Percentiles rank a stretch among this genome's conserved stretches.
Evolutionary conservation across 129 eudicot species (phyloP).

Genomic region (Helianthus tuberosus): DNA sequence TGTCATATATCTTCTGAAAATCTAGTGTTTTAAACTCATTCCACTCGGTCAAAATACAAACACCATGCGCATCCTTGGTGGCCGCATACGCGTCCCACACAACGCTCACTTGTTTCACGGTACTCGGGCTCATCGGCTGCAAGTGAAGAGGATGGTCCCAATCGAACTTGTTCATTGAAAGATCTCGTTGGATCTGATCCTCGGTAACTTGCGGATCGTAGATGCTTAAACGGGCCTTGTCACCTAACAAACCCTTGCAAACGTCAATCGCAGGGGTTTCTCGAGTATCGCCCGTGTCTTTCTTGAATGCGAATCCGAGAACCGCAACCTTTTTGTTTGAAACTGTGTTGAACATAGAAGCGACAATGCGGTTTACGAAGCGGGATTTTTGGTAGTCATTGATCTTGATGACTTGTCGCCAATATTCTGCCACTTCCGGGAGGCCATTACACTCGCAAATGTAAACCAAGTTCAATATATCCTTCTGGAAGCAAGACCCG

Average conservation of each 20-base stretch:
- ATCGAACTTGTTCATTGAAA: slow-evolving; percentile 60
- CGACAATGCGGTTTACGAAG: slow-evolving; percentile 62
- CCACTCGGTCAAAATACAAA: slow-evolving; percentile 69
- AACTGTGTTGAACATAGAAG: slow-evolving; percentile 82
- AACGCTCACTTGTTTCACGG: slow-evolving; percentile 49
- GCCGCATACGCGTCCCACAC: slow-evolving; percentile 63
- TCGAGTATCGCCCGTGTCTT: slow-evolving; percentile 73
- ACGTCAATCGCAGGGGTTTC: slow-evolving; percentile 83
- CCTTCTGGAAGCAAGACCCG: slow-evolving; percentile 84
- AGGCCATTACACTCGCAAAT: slow-evolving; percentile 80
- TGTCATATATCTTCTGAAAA: slow-evolving; percentile 46
- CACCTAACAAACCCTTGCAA: slow-evolving; percentile 62
- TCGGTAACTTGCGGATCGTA: slow-evolving; percentile 80
- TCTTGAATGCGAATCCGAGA: slow-evolving; percentile 74
- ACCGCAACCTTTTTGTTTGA: slow-evolving; percentile 69
- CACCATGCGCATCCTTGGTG: slow-evolving; percentile 59
- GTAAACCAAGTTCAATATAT: slow-evolving; percentile 73
- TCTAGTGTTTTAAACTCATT: slow-evolving; percentile 66
- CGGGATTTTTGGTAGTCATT: slow-evolving; percentile 79
- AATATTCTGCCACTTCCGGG: slow-evolving; percentile 67
- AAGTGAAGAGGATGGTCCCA: slow-evolving; percentile 83
- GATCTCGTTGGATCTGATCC: slow-evolving; percentile 69
- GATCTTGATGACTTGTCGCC: slow-evolving; percentile 77
- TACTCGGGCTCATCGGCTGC: slow-evolving; percentile 53
- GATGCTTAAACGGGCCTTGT: slow-evolving; percentile 62